These are phyloP conservation scores for Cladosporium sp. DNA, from an alignment of 2,329 filamentous ascomycete genomes.

Conservation along the genomic window DNA sequence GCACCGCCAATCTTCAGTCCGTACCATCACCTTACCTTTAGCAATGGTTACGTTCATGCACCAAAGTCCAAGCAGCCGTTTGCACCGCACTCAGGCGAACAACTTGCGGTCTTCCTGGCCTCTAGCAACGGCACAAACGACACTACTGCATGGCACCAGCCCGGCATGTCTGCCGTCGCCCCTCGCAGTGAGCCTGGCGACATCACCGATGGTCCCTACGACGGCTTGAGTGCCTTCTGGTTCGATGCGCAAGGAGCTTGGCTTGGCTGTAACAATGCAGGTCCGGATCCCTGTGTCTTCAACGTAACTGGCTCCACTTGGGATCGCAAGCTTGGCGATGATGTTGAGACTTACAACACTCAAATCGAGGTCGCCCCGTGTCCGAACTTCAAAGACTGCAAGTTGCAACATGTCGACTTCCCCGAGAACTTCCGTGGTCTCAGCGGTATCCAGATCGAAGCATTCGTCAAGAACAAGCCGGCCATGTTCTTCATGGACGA, in stretches of 20 bases:
- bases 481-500: conserved; percentile 47
- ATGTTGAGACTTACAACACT: conserved; percentile 32
- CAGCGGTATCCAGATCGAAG: conserved; percentile 47
- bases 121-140: conserved; percentile 13
- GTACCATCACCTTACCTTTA: conserved; percentile 50
- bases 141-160: conserved; percentile 4
- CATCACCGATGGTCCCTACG: conserved; percentile 44
- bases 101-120: conserved; percentile 44
- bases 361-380: conserved; percentile 42
- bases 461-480: conserved; percentile 34
- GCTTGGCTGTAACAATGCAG: conserved; percentile 45
- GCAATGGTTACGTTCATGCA: conserved; percentile 47
- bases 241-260: conserved; percentile 47
- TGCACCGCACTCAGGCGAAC: conserved; percentile 41
- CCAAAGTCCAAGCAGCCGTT: conserved; percentile 43
- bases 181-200: conserved; percentile 37
- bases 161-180: conserved; percentile 20
- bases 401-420: conserved; percentile 42
- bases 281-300: conserved; percentile 38
- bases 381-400: conserved; percentile 36
- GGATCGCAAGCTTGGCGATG: conserved; percentile 31
- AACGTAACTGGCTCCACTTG: conserved; percentile 46
- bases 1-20: conserved; percentile 43
- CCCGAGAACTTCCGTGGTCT: conserved; percentile 38
- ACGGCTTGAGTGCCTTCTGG: conserved; percentile 44